A percentile compares a stretch with the other conserved stretches of the same genome.
phyloP scores from a whole-genome alignment of 257 asterid genomes.

The Datura wrightii region DNA sequence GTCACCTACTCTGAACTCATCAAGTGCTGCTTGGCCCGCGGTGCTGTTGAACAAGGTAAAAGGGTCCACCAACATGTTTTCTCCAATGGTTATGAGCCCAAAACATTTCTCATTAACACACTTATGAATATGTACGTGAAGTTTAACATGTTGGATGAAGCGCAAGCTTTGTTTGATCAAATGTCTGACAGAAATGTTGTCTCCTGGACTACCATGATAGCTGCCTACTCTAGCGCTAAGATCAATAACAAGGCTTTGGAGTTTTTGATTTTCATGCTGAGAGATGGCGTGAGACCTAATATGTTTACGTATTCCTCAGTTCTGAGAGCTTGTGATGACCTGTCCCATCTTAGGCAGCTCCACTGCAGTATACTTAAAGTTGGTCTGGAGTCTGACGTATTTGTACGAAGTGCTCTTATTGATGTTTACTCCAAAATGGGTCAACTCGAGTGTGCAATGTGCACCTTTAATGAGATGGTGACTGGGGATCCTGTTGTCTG shows the following conservation, averaged over 20 bases:
- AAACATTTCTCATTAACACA: conserved; percentile 70
- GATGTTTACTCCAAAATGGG: conserved; percentile 78
- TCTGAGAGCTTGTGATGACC: conserved; percentile 73
- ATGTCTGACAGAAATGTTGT: conserved; percentile 72
- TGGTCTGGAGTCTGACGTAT: conserved; percentile 87
- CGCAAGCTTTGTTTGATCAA: conserved; percentile 65
- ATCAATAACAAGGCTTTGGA: conserved; percentile 58
- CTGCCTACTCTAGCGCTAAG: conserved; percentile 59
- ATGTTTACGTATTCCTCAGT: conserved; percentile 91
- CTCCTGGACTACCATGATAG: conserved; percentile 83
- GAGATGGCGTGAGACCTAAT: conserved; percentile 80
- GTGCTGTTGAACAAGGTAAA: conserved; percentile 67
- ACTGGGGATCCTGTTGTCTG: conserved; percentile 81
- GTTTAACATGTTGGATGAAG: conserved; percentile 69
- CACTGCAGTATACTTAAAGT: conserved; percentile 75
- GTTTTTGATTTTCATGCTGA: conserved; percentile 71
- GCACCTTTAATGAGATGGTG: conserved; percentile 67
- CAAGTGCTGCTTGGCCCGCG: conserved; percentile 72
- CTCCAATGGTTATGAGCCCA: conserved; percentile 76
- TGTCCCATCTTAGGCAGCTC: conserved; percentile 55
- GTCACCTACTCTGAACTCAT: conserved; percentile 77
- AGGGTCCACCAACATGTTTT: conserved; percentile 67
- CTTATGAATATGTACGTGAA: conserved; percentile 82
- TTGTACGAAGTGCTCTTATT: conserved; percentile 82
- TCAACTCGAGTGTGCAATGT: conserved; percentile 50